Evolutionary conservation across 2,329 filamentous ascomycete genomes (phyloP).

Genomic region (Fusarium hostae): DNA sequence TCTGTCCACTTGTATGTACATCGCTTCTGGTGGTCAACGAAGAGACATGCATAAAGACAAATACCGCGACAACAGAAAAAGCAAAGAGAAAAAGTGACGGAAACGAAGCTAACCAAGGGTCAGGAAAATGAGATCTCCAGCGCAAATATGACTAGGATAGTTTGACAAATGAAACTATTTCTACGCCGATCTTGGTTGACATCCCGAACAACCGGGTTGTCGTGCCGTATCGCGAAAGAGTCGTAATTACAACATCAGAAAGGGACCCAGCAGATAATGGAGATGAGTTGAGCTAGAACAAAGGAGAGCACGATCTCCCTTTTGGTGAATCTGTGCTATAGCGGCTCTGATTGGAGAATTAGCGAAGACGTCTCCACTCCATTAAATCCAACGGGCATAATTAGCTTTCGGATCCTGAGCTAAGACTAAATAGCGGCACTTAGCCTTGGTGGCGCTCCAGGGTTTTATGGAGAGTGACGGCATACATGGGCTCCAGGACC

Average conservation of each 20-base stretch:
- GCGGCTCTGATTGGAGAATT: slow-evolving; percentile 6
- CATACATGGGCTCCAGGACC: slow-evolving; percentile 29
- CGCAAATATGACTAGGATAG: slow-evolving; percentile 17
- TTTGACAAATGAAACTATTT: not conserved
- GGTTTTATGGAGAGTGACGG: slow-evolving; percentile 39
- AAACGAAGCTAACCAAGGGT: slow-evolving; percentile 18
- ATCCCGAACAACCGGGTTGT: slow-evolving; percentile 24
- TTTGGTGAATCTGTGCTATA: not conserved
- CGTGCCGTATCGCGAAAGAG: not conserved
- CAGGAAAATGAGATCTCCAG: slow-evolving; percentile 37
- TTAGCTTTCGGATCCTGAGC: slow-evolving; percentile 17
- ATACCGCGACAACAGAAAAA: slow-evolving; percentile 7
- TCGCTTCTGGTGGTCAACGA: not conserved
- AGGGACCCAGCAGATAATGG: not conserved
- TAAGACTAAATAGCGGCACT: slow-evolving; percentile 38
- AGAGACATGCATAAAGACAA: not conserved
- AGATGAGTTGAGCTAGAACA: slow-evolving; percentile 12
- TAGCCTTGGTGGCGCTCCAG: slow-evolving; percentile 31
- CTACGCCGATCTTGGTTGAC: slow-evolving; percentile 20
- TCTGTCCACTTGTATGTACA: not conserved
- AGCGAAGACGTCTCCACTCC: not conserved
- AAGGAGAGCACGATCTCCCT: slow-evolving; percentile 17
- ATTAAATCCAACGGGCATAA: slow-evolving; percentile 4
- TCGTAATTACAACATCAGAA: slow-evolving; percentile 13
- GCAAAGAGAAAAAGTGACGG: slow-evolving; percentile 1